Evolutionary conservation across 139 green algal species (phyloP).

Genomic region (Spirogloea muscicola): DNA sequence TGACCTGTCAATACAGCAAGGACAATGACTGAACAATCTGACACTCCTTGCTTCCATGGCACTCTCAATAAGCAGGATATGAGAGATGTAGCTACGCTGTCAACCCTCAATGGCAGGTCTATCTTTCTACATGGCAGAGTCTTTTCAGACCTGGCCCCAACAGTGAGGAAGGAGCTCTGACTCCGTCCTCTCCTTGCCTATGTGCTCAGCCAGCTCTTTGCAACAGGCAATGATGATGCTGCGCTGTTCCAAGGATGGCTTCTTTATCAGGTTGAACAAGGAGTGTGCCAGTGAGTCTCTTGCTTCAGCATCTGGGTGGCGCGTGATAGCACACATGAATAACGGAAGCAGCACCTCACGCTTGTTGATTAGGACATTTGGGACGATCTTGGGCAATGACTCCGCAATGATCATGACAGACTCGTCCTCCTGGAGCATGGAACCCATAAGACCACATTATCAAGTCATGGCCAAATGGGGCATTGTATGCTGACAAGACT

Average conservation of each 20-base stretch:
- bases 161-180: slow-evolving; percentile 41
- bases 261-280: slow-evolving; percentile 50
- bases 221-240: slow-evolving; percentile 24
- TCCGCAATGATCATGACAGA: slow-evolving; percentile 23
- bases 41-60: no score
- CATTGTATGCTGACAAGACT: no score
- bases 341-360: slow-evolving; percentile 46
- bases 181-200: slow-evolving; percentile 30
- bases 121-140: no score
- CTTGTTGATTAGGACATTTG: slow-evolving; percentile 48
- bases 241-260: slow-evolving; percentile 33
- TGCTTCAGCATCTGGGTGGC: slow-evolving; percentile 16
- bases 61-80: no score
- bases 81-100: no score
- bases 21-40: no score
- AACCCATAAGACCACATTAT: no score
- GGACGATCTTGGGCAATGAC: slow-evolving; percentile 37
- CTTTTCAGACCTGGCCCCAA: slow-evolving; percentile 46
- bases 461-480: no score
- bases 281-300: slow-evolving; percentile 19
- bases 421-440: slow-evolving; percentile 11
- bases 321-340: slow-evolving; percentile 34
- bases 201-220: slow-evolving; percentile 16
- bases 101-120: no score
- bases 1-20: slow-evolving; percentile 20